Evolutionary conservation across 169 alveolate species (phyloP).

Genomic region (Plasmodium knowlesi): DNA sequence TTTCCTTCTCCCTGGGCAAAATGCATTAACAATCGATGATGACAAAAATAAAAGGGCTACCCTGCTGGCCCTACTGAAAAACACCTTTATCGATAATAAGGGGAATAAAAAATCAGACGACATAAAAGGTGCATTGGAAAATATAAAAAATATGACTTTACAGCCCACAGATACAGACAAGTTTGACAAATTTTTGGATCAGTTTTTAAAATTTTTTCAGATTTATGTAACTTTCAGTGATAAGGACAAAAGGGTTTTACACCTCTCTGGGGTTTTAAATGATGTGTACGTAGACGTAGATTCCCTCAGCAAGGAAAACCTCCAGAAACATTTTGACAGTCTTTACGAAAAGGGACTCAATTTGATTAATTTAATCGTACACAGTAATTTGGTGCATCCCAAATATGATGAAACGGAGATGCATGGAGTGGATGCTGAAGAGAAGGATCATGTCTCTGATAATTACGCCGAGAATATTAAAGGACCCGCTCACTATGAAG

Average conservation of each 20-base stretch:
- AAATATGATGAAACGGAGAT: not conserved
- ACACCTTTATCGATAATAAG: slow-evolving; percentile 29
- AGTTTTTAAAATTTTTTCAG: slow-evolving; percentile 6
- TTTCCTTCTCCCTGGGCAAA: slow-evolving; percentile 4
- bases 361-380: slow-evolving; percentile 46
- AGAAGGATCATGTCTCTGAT: not conserved
- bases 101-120: slow-evolving; percentile 21
- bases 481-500: not conserved
- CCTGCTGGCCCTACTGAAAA: slow-evolving; percentile 39
- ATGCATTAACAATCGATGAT: slow-evolving; percentile 22
- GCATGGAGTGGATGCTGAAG: not conserved
- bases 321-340: slow-evolving; percentile 11
- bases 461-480: not conserved
- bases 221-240: slow-evolving; percentile 24
- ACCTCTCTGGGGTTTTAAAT: slow-evolving; percentile 35
- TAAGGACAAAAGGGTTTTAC: slow-evolving; percentile 26
- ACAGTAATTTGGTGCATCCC: slow-evolving; percentile 19
- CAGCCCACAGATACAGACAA: slow-evolving; percentile 16
- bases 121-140: slow-evolving; percentile 18
- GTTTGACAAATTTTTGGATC: slow-evolving; percentile 32
- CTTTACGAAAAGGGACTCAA: not conserved
- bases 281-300: slow-evolving; percentile 40
- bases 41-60: slow-evolving; percentile 29
- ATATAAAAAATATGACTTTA: slow-evolving; percentile 3
- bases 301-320: not conserved